phyloP scores from a whole-genome alignment of 2,329 filamentous ascomycete genomes.

The Claviceps purpurea region DNA sequence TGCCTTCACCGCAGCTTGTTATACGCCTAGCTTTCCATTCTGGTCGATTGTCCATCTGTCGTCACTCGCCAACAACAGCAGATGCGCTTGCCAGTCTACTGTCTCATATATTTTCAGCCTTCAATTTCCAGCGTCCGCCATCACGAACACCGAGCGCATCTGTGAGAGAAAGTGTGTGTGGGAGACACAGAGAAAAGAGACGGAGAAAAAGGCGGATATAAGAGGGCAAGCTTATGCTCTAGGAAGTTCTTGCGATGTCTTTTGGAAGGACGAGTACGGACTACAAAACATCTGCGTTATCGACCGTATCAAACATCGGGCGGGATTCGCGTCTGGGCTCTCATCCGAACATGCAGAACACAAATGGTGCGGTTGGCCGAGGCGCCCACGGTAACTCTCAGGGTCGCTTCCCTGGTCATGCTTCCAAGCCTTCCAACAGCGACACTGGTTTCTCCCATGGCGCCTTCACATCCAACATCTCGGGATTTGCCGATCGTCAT shows the following conservation, averaged over 20 bases:
- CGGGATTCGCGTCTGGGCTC: conserved; percentile 80
- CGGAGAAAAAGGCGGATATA: not conserved
- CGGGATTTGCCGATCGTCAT: conserved; percentile 77
- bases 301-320: conserved; percentile 60
- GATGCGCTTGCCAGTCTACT: not conserved
- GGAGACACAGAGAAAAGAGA: not conserved
- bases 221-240: not conserved
- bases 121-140: not conserved
- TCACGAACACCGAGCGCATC: not conserved
- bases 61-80: not conserved
- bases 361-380: conserved; percentile 47
- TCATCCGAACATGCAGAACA: conserved; percentile 86
- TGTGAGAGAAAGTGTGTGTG: not conserved
- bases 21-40: not conserved
- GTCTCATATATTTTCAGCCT: not conserved
- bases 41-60: not conserved
- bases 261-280: conserved; percentile 39
- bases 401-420: conserved; percentile 54
- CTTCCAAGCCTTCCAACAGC: conserved; percentile 69
- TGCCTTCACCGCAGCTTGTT: not conserved
- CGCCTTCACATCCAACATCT: conserved; percentile 76
- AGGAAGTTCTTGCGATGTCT: conserved; percentile 29
- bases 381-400: conserved; percentile 30
- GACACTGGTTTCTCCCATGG: conserved; percentile 88
- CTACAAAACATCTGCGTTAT: conserved; percentile 71